Conservation (phyloP, 441 rosid genomes). For the Theobroma grandiflorum region DNA sequence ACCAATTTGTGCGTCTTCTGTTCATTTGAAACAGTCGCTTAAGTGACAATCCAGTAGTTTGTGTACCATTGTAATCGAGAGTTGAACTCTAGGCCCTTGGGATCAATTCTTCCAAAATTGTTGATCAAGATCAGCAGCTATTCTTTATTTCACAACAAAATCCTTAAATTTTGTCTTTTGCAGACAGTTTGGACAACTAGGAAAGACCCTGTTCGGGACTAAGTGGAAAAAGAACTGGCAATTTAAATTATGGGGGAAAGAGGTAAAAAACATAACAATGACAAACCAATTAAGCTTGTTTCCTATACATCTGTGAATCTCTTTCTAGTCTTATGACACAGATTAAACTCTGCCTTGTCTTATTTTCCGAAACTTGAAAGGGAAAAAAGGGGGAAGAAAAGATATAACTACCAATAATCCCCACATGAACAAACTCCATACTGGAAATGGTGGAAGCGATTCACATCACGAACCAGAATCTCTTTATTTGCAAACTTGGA, state of each 20-base stretch:
- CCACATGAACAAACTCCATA: conserved; percentile 89
- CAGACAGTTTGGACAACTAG: neutral
- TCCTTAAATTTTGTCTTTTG: neutral
- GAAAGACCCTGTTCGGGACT: neutral
- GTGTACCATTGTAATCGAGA: neutral
- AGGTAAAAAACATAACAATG: neutral
- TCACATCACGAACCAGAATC: conserved; percentile 85
- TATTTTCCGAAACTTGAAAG: neutral
- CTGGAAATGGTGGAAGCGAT: conserved; percentile 80
- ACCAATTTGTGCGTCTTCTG: neutral
- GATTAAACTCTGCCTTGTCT: neutral
- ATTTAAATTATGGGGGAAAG: neutral
- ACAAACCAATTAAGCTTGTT: neutral
- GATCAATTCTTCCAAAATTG: neutral
- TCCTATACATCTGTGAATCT: conserved; percentile 2
- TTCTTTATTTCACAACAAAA: neutral
- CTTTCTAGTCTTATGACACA: no score
- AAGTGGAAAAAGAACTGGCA: no score
- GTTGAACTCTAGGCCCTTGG: neutral
- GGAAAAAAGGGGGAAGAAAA: neutral
- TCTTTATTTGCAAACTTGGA: conserved; percentile 73
- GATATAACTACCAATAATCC: conserved; percentile 72
- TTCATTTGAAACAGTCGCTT: neutral
- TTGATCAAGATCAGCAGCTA: neutral
- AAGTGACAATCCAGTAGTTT: neutral